A percentile compares a stretch with the other conserved stretches of the same genome.
These are phyloP conservation scores for Sphenostylis stenocarpa DNA, from an alignment of 306 rosid genomes.

Conservation along the genomic window DNA sequence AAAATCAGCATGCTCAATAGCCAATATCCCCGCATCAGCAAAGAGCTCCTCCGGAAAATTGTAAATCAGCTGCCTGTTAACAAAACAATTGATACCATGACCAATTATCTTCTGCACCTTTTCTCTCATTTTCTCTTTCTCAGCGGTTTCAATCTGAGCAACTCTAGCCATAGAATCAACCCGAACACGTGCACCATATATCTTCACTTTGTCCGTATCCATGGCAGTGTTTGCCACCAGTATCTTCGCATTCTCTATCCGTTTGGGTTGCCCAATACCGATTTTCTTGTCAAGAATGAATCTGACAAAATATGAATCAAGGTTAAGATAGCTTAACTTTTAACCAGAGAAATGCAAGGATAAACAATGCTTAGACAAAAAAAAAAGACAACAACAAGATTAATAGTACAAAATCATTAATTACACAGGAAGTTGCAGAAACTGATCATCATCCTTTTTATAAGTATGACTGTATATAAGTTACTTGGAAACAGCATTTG, in stretches of 20 bases:
- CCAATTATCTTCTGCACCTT: slow-evolving; percentile 89
- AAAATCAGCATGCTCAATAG: slow-evolving; percentile 99
- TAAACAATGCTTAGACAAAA: not conserved
- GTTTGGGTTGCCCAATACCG: slow-evolving; percentile 97
- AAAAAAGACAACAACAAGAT: not conserved
- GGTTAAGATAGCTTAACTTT: not conserved
- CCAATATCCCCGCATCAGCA: slow-evolving; percentile 95
- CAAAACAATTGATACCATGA: slow-evolving; percentile 92
- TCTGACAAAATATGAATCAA: slow-evolving; percentile 43
- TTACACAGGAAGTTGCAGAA: not conserved
- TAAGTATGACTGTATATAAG: not conserved
- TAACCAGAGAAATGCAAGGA: not conserved
- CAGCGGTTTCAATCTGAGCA: slow-evolving; percentile 95
- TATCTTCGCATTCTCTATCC: slow-evolving; percentile 87
- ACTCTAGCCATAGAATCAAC: slow-evolving; percentile 93
- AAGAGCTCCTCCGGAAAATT: slow-evolving; percentile 97
- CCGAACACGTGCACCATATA: slow-evolving; percentile 93
- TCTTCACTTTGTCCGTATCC: slow-evolving; percentile 98
- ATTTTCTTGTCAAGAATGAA: slow-evolving; percentile 99
- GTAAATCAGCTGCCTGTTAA: slow-evolving; percentile 93
- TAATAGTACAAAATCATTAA: not conserved
- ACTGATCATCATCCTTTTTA: not conserved
- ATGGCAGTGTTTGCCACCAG: slow-evolving; percentile 97
- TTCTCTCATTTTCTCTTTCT: slow-evolving; percentile 95
- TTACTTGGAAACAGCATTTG: not conserved